phyloP scores from a whole-genome alignment of 148 eudicot genomes.

The Drosera capensis region DNA sequence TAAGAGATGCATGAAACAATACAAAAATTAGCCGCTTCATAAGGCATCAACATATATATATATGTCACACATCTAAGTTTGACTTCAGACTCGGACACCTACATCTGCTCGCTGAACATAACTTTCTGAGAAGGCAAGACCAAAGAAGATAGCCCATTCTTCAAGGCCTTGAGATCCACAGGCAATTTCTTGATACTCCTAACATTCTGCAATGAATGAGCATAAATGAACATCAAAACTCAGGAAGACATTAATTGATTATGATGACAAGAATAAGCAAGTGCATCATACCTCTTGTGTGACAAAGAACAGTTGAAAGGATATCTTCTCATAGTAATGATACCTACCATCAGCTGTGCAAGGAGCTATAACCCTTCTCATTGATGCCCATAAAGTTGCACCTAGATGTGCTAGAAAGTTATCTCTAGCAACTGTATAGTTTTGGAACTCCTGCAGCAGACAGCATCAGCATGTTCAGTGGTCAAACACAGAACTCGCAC shows the following conservation, averaged over 20 bases:
- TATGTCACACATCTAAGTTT: too few relatives aligned
- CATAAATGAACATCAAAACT: background rate
- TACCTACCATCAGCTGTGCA: constrained; percentile 85
- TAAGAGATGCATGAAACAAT: too few relatives aligned
- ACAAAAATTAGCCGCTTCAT: too few relatives aligned
- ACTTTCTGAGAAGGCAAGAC: constrained; percentile 70
- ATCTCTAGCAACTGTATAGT: constrained; percentile 94
- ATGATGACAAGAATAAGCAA: constrained; percentile 3
- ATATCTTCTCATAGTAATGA: constrained; percentile 84
- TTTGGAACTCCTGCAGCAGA: constrained; percentile 52
- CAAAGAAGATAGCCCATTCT: constrained; percentile 75
- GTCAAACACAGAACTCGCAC: too few relatives aligned
- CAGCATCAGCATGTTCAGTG: background rate
- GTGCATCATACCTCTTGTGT: constrained; percentile 61
- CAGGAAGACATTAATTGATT: background rate
- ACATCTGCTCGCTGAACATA: constrained; percentile 73
- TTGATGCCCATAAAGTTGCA: constrained; percentile 87
- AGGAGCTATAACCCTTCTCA: constrained; percentile 88
- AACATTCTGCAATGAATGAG: constrained; percentile 39
- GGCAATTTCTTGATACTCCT: constrained; percentile 50
- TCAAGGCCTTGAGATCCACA: constrained; percentile 61
- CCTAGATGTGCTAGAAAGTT: constrained; percentile 84
- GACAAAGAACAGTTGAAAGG: constrained; percentile 78
- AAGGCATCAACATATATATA: background rate
- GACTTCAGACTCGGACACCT: constrained; percentile 22